Evolutionary conservation across 441 rosid genomes (phyloP).

Genomic region (Dalechampia spathulata): DNA sequence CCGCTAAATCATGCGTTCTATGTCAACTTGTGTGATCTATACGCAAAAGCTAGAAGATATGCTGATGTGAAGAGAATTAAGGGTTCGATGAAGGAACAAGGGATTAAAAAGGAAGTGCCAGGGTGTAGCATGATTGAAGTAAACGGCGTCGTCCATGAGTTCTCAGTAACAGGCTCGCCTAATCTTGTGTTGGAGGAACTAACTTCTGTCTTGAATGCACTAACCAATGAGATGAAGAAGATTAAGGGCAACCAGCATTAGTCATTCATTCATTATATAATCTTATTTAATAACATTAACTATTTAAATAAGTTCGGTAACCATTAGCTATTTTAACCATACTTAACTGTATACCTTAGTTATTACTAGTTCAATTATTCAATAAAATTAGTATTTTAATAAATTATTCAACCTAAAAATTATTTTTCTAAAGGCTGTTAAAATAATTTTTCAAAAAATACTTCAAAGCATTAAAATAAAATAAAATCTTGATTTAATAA

Average conservation of each 20-base stretch:
- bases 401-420: no score
- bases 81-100: conserved; percentile 34
- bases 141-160: conserved; percentile 42
- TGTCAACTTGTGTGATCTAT: conserved; percentile 40
- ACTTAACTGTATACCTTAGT: no score
- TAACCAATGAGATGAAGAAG: conserved; percentile 28
- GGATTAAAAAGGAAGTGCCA: conserved; percentile 37
- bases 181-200: conserved; percentile 25
- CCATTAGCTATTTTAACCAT: no score
- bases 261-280: not conserved
- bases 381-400: no score
- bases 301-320: no score
- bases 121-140: conserved; percentile 56
- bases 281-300: no score
- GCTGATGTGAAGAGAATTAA: conserved; percentile 32
- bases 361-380: no score
- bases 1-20: conserved; percentile 54
- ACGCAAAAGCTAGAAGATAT: conserved; percentile 42
- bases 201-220: conserved; percentile 19
- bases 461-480: no score
- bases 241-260: not conserved
- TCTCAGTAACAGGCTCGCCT: conserved; percentile 33
- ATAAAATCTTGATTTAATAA: no score
- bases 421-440: no score
- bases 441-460: no score